Percentiles rank a stretch among this genome's conserved stretches.
Conservation (phyloP, 139 green algal species). For the Diplosphaera chodatii region DNA sequence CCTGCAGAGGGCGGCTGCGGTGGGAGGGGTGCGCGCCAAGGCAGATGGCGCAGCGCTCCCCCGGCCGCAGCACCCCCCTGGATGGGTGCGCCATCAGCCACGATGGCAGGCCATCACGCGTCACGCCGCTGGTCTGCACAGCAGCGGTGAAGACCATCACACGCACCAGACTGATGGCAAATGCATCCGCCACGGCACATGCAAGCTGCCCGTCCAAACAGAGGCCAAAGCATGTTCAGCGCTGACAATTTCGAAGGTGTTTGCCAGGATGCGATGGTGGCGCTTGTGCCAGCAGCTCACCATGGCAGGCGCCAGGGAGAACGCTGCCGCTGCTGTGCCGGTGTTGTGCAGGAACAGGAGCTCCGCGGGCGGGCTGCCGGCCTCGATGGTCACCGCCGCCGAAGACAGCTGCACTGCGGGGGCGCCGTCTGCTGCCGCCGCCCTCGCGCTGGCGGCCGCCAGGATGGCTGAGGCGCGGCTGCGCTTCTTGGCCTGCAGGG, state of each 20-base stretch:
- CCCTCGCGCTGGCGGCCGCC: too few relatives aligned
- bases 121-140: neutral
- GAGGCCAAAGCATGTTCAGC: too few relatives aligned
- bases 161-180: too few relatives aligned
- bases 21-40: neutral
- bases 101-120: neutral
- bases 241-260: too few relatives aligned
- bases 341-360: conserved; percentile 4
- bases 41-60: neutral
- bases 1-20: neutral
- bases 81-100: neutral
- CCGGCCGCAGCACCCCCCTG: neutral
- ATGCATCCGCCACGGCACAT: too few relatives aligned
- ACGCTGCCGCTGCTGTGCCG: neutral
- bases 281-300: too few relatives aligned
- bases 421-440: too few relatives aligned
- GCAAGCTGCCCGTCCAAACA: too few relatives aligned
- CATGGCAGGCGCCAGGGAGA: neutral
- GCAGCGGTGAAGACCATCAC: too few relatives aligned
- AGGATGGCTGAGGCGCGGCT: neutral
- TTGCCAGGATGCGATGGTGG: too few relatives aligned
- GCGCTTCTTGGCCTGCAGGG: conserved; percentile 20
- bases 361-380: neutral
- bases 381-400: neutral
- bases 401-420: neutral